phyloP scores from a whole-genome alignment of 306 rosid species.

The Acmispon strigosus region DNA sequence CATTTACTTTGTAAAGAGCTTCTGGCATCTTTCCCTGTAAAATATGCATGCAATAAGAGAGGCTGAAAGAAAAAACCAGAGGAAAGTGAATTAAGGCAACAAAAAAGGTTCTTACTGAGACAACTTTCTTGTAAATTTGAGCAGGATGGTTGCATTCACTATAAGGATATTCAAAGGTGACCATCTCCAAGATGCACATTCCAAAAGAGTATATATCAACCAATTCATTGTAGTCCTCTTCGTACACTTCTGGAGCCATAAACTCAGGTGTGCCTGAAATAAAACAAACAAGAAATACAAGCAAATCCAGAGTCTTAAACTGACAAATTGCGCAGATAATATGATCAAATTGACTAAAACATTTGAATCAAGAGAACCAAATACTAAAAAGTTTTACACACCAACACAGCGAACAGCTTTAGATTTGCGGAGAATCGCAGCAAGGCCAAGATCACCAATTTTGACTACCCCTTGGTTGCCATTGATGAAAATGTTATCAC shows the following conservation, averaged over 20 bases:
- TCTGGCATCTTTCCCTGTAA: constrained; percentile 80
- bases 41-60: constrained; percentile 14
- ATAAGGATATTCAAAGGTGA: constrained; percentile 90
- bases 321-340: neutral
- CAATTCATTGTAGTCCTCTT: constrained; percentile 90
- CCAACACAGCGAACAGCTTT: constrained; percentile 84
- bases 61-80: neutral
- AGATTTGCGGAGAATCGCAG: constrained; percentile 83
- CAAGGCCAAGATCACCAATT: constrained; percentile 98
- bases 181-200: constrained; percentile 98
- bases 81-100: neutral
- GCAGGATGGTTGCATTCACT: constrained; percentile 95
- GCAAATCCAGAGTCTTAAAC: neutral
- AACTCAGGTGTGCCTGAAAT: constrained; percentile 94
- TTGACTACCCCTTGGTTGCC: constrained; percentile 98
- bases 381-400: constrained; percentile 22
- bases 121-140: constrained; percentile 94
- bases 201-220: constrained; percentile 97
- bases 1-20: constrained; percentile 63
- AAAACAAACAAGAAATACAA: neutral
- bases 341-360: neutral
- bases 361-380: neutral
- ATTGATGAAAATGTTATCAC: constrained; percentile 94
- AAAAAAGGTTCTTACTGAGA: constrained; percentile 48
- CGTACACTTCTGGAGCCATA: constrained; percentile 98